Base-by-base conservation (phyloP, 352 stramenopile species). In the Phytophthora hybrid region DNA sequence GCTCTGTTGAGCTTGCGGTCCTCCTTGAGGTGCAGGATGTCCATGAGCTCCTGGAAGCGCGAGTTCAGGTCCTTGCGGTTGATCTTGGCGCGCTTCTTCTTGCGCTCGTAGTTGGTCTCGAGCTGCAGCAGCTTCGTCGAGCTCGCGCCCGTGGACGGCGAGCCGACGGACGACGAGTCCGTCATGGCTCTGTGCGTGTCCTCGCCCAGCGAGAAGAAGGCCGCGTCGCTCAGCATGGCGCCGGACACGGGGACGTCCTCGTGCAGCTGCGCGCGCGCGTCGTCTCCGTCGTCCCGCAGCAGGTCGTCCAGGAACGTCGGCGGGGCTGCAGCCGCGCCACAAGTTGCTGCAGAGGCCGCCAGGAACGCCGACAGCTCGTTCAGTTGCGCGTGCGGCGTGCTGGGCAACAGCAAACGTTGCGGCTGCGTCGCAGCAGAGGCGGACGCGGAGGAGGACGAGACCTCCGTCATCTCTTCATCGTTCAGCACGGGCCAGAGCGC, bases 61-160 rank as follows among this genome's bases (percentile, higher is more conserved):
- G 84, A 84, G 64, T 91, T 91, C 31, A 91, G 63, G 47, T 91
- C 84, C 39, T 85, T 80, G 37, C 84, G 78, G 66, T 91, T 91
- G 76, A 91, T 89, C 67, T 91, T 91, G 39, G 84, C 84, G 55
- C 84, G 82, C 55, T 89, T 91, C 71, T 91, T 91, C 69, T 91
- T 91, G 32, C 82, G 76, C 56, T 91, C 84, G 59, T 91, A 91
- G 58, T 91, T 91, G 74, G 83, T 83, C 41, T 91, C 84, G 4
- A 89, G 69, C 55, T 91, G 81, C 53, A 84, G 57, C 44, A 88
- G 53, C 10, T 81, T 74, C 16, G 76, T 67, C 4, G 66, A 66
- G 37, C 56, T 73, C 10, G 63, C 59, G n/a, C 63, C 65, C 11
- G 59, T 57, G 18, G 67, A 54, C 34, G 49, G 47, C n/a, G 59